A percentile compares a stretch with the other conserved stretches of the same genome.
phyloP scores from a whole-genome alignment of 2,329 filamentous ascomycete species.

The Ophiocordyceps camponoti-saundersi region DNA sequence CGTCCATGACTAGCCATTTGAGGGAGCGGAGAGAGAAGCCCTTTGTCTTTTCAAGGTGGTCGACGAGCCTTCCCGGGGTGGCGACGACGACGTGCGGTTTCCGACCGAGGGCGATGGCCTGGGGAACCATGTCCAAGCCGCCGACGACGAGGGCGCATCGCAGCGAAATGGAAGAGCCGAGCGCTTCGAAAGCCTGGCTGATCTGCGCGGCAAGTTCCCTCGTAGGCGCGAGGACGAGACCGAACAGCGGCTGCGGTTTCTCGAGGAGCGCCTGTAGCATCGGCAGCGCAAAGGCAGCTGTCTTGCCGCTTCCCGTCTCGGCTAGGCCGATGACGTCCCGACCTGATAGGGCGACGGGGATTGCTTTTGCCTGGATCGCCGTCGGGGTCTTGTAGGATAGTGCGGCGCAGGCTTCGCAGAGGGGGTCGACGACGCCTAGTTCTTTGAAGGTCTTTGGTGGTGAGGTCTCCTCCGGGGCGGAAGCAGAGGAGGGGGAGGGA shows the following conservation, averaged over 20 bases:
- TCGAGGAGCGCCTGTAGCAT: constrained; percentile 84
- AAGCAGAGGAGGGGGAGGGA: background rate
- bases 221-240: constrained; percentile 82
- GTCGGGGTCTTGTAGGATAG: constrained; percentile 77
- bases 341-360: constrained; percentile 62
- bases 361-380: constrained; percentile 73
- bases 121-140: constrained; percentile 89
- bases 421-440: constrained; percentile 63
- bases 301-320: constrained; percentile 93
- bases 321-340: constrained; percentile 86
- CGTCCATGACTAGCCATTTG: constrained; percentile 87
- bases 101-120: constrained; percentile 83
- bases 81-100: constrained; percentile 89
- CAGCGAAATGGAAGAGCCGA: constrained; percentile 78
- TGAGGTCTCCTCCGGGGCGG: background rate
- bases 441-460: constrained; percentile 47
- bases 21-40: constrained; percentile 72
- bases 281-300: constrained; percentile 82
- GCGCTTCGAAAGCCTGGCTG: constrained; percentile 67
- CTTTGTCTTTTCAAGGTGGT: constrained; percentile 93
- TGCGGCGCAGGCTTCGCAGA: constrained; percentile 74
- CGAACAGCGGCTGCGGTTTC: constrained; percentile 70
- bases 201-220: constrained; percentile 90
- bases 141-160: constrained; percentile 76
- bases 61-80: constrained; percentile 74